Percentiles rank a stretch among this genome's conserved stretches.
These are phyloP conservation scores for Eutypella sp. DNA, from an alignment of 2,329 filamentous ascomycete species.

Conservation along the genomic window DNA sequence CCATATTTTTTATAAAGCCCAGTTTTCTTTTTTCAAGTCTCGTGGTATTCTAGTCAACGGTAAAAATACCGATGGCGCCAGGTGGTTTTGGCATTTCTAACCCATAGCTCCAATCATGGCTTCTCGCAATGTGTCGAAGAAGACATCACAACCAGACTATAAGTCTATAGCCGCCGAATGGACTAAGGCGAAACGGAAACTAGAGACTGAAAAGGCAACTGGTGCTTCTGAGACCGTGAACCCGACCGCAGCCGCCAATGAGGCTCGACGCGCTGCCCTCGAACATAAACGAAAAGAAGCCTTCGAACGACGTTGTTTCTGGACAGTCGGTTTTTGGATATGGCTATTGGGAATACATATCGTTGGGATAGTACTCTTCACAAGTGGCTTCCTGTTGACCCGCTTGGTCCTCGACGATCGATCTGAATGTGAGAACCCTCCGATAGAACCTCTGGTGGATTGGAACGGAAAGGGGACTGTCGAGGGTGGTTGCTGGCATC, in stretches of 20 bases:
- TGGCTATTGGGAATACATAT: slow-evolving; percentile 71
- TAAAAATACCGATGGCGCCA: too few relatives aligned
- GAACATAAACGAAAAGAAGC: slow-evolving; percentile 42
- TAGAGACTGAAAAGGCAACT: slow-evolving; percentile 37
- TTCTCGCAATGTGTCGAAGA: slow-evolving; percentile 21
- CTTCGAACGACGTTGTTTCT: slow-evolving; percentile 50
- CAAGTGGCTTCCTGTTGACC: slow-evolving; percentile 88
- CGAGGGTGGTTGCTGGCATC: slow-evolving; percentile 85
- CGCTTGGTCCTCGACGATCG: slow-evolving; percentile 74
- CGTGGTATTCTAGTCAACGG: too few relatives aligned
- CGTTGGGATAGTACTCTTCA: slow-evolving; percentile 85
- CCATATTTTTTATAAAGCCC: too few relatives aligned
- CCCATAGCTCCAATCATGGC: slow-evolving; percentile 21
- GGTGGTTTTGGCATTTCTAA: too few relatives aligned
- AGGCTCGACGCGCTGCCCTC: slow-evolving; percentile 41
- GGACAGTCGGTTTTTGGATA: slow-evolving; percentile 62
- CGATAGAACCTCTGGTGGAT: slow-evolving; percentile 49
- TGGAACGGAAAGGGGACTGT: slow-evolving; percentile 39
- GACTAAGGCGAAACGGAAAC: slow-evolving; percentile 47
- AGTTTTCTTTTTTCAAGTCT: too few relatives aligned
- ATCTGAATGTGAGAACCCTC: slow-evolving; percentile 64
- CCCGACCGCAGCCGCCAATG: slow-evolving; percentile 31
- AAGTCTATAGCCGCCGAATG: slow-evolving; percentile 49
- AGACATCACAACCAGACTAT: slow-evolving; percentile 38
- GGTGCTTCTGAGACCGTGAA: slow-evolving; percentile 15